Conservation (phyloP, 2,329 filamentous ascomycete species). For the Exophiala sp. region DNA sequence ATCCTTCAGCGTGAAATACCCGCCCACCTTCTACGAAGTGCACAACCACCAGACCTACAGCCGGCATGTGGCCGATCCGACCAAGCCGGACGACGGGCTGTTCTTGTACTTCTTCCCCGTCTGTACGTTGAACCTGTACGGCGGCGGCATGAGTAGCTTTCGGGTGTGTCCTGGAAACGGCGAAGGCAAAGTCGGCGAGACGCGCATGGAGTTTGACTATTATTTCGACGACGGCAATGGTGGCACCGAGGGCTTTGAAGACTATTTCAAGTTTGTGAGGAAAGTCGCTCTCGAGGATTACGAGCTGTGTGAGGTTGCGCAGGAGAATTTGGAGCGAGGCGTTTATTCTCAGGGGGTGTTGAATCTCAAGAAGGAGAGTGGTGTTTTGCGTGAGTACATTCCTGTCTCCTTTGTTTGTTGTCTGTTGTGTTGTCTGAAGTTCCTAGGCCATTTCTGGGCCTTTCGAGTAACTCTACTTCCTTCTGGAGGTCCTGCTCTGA, state of each 20-base stretch:
- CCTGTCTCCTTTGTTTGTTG: neutral
- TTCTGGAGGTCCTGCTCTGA: too few relatives aligned
- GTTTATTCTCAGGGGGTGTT: constrained; percentile 52
- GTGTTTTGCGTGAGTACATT: constrained; percentile 44
- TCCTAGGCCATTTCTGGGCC: too few relatives aligned
- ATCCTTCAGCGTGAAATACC: constrained; percentile 51
- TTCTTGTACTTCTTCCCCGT: constrained; percentile 56
- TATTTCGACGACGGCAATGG: constrained; percentile 46
- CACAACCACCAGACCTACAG: constrained; percentile 52
- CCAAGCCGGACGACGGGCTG: constrained; percentile 49
- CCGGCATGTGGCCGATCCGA: constrained; percentile 51
- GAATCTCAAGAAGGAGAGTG: constrained; percentile 52
- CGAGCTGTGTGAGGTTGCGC: constrained; percentile 53
- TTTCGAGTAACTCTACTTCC: too few relatives aligned
- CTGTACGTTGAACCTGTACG: constrained; percentile 53
- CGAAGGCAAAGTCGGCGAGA: constrained; percentile 45
- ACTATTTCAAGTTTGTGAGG: constrained; percentile 52
- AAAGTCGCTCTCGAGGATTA: constrained; percentile 54
- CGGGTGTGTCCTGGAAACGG: constrained; percentile 50
- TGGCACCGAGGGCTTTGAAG: constrained; percentile 47
- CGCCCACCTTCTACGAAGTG: constrained; percentile 51
- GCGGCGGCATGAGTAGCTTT: constrained; percentile 54
- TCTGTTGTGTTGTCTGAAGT: too few relatives aligned
- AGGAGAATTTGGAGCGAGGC: constrained; percentile 49
- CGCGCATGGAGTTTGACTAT: constrained; percentile 56